A percentile compares a stretch with the other conserved stretches of the same genome.
These are phyloP conservation scores for Mortierella sp. DNA, from an alignment of 371 early-diverging fungal genomes.

Conservation along the genomic window DNA sequence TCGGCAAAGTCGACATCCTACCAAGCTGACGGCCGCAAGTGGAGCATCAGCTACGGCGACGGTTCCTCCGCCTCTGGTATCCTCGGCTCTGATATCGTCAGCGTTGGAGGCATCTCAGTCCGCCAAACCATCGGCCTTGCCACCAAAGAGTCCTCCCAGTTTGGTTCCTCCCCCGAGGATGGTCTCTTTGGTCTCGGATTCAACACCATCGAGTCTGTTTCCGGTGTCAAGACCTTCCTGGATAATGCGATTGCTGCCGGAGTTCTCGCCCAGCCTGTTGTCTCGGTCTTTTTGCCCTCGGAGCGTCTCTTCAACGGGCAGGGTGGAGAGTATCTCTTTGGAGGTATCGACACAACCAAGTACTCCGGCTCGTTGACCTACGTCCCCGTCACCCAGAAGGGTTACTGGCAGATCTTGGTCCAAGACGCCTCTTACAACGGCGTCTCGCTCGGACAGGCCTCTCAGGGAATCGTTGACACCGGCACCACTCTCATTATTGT, in stretches of 20 bases:
- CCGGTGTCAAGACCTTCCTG: slow-evolving; percentile 61
- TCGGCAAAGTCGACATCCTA: slow-evolving; percentile 59
- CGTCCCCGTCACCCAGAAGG: slow-evolving; percentile 78
- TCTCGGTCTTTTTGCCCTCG: slow-evolving; percentile 61
- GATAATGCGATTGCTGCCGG: slow-evolving; percentile 61
- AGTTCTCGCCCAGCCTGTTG: slow-evolving; percentile 55
- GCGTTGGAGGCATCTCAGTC: slow-evolving; percentile 59
- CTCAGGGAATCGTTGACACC: slow-evolving; percentile 61
- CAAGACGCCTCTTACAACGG: slow-evolving; percentile 28
- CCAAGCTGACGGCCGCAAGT: slow-evolving; percentile 52
- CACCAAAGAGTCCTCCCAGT: slow-evolving; percentile 45
- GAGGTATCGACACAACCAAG: slow-evolving; percentile 68
- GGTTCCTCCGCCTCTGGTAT: slow-evolving; percentile 60
- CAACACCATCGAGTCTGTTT: slow-evolving; percentile 51
- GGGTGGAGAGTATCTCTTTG: slow-evolving; percentile 72
- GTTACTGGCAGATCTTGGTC: slow-evolving; percentile 52
- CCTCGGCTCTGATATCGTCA: slow-evolving; percentile 61
- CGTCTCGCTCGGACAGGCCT: slow-evolving; percentile 22
- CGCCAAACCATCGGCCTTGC: slow-evolving; percentile 63
- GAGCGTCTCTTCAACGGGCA: slow-evolving; percentile 25
- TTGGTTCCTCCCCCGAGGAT: slow-evolving; percentile 52
- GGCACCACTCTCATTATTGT: slow-evolving; percentile 61
- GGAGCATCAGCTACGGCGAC: slow-evolving; percentile 64
- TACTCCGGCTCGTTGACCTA: slow-evolving; percentile 69
- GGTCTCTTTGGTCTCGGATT: slow-evolving; percentile 66